These are phyloP conservation scores for Auriscalpium orientale DNA, from an alignment of 768 basidiomycete species.

Conservation along the genomic window DNA sequence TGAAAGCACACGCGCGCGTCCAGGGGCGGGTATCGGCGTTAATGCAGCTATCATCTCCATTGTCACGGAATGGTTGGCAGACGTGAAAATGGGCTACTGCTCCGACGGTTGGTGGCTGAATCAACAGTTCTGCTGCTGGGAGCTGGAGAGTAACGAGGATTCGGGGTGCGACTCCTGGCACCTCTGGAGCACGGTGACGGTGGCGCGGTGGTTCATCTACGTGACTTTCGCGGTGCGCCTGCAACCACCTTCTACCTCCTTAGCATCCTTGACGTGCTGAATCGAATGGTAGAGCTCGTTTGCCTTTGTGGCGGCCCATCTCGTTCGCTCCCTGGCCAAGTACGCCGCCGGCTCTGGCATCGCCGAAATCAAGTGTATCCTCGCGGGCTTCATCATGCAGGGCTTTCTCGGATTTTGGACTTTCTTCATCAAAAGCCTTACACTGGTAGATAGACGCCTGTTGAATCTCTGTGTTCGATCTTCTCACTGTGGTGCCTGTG, in stretches of 20 bases:
- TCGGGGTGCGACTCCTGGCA: conserved; percentile 89
- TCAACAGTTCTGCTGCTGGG: conserved; percentile 98
- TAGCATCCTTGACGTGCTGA: not conserved
- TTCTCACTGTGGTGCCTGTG: not conserved
- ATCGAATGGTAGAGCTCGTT: conserved; percentile 52
- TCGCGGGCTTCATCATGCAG: conserved; percentile 96
- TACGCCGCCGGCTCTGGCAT: conserved; percentile 98
- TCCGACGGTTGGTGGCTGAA: conserved; percentile 98
- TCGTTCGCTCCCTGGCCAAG: conserved; percentile 83
- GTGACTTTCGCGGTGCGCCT: conserved; percentile 78
- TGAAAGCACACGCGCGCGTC: conserved; percentile 1
- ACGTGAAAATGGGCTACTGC: conserved; percentile 97
- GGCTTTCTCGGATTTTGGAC: conserved; percentile 88
- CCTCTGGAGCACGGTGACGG: conserved; percentile 70
- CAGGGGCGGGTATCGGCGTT: conserved; percentile 85
- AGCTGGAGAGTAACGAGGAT: conserved; percentile 74
- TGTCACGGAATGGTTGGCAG: conserved; percentile 93
- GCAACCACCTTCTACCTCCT: not conserved
- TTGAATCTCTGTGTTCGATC: not conserved
- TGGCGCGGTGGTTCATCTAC: conserved; percentile 79
- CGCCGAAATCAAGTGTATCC: conserved; percentile 96
- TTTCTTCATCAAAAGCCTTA: conserved; percentile 88
- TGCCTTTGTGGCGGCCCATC: conserved; percentile 79
- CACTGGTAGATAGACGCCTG: conserved; percentile 52
- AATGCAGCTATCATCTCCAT: conserved; percentile 96